Evolutionary conservation across 108 stramenopile species (phyloP), one percentile per base, ranked within the genome.

Genomic region (Cyclotella distinguenda): DNA sequence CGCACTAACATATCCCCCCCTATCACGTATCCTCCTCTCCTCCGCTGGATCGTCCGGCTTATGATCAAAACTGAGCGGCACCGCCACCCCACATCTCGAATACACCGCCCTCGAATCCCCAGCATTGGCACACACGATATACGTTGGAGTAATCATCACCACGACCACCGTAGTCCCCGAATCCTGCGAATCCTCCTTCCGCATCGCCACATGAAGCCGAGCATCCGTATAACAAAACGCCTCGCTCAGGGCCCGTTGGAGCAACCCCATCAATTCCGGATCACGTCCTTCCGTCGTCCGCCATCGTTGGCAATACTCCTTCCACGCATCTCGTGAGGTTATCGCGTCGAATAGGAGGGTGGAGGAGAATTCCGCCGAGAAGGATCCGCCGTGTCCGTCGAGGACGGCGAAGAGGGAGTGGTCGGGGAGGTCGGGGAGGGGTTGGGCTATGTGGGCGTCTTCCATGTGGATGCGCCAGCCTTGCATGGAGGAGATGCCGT

Each of bases 91-190:
- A 21, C 68, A 66, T 9, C 70, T 64, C 33, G 76, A 63, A 45
- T 82, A 78, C 21, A 93, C 76, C 35, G 93, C 74, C 31, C 98
- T 83, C 28, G 93, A 94, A 72, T 99, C 98, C 32, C 98, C 98
- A 12, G 95, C 91, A 69, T 99, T 99, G 73, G 96, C 96, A 64
- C 94, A 95, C 34, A 97, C 70, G 26, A 97, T 70, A 48, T 81
- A 85, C 18, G 74, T 68, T 8, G 97, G 97, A 10, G 96, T 93
- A 4, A 96, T 38, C 50, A 97, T 34, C 4, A 88, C 91, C 31
- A 84, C 72, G 15, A 89, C 73, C 2, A 94, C 95, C 7, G 98
- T 97, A 11, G 95, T 94, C 6, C 98, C 98, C 4, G 85, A 71
- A 36, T 82, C 77, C 19, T 74, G 70, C 16, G 81, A 77, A 16